Evolutionary conservation across 208 protist genomes (phyloP).

Genomic region (Strigomonas culicis): DNA sequence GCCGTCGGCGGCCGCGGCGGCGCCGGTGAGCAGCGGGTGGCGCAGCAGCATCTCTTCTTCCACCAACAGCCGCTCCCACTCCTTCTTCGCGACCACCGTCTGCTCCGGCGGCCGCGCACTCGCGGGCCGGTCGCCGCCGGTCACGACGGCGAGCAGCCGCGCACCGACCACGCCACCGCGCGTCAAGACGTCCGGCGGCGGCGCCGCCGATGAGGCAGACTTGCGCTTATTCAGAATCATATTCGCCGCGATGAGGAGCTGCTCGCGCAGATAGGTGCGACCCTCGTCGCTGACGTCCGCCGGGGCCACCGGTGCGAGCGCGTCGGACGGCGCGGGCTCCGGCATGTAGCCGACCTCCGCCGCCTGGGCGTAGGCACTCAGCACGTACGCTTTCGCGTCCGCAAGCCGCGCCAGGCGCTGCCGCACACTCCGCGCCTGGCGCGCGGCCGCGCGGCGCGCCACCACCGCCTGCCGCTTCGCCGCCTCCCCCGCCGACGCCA

Average conservation of each 20-base stretch:
- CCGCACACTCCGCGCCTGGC: slow-evolving; percentile 35
- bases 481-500: background rate
- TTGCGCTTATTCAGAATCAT: slow-evolving; percentile 40
- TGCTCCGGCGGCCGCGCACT: background rate
- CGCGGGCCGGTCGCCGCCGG: background rate
- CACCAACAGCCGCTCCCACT: slow-evolving; percentile 42
- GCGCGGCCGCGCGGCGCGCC: slow-evolving; percentile 9
- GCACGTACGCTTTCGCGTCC: slow-evolving; percentile 56
- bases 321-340: background rate
- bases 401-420: slow-evolving; percentile 41
- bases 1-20: background rate
- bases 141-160: slow-evolving; percentile 13
- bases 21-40: slow-evolving; percentile 22
- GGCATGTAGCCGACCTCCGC: slow-evolving; percentile 24
- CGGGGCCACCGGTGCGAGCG: background rate
- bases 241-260: slow-evolving; percentile 48
- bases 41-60: slow-evolving; percentile 45
- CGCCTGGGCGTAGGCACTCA: slow-evolving; percentile 71
- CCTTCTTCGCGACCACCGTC: no score
- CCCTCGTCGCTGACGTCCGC: slow-evolving; percentile 43
- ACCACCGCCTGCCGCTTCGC: background rate
- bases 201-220: no score
- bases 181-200: no score
- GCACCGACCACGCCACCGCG: no score
- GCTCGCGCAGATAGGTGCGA: slow-evolving; percentile 63